Evolutionary conservation across 768 basidiomycete genomes (phyloP), one percentile per base, ranked within the genome.

Genomic region (Boletus tylopilopsis): DNA sequence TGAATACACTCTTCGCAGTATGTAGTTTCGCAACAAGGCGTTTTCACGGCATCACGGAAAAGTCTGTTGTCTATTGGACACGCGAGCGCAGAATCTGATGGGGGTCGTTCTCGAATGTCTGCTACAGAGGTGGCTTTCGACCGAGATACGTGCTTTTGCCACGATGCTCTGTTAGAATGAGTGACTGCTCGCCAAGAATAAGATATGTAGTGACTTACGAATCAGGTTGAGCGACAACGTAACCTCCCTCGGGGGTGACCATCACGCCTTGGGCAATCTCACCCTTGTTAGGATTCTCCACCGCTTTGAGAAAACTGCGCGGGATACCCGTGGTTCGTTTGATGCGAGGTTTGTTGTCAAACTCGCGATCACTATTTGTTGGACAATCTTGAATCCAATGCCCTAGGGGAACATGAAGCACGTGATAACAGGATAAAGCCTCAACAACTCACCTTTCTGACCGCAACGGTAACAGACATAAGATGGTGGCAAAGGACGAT

Each of bases 311-410:
- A 82, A 99, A 98, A 65, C 91, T 94, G 57, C 94, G 81, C 5
- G 96, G 96, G 53, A 99, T 99, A 69, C 96, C 96, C 10, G 96
- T 99, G 5, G 96, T 98, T 43, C 96, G 80, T 66, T 97, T 97
- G 67, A 99, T 94, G 23, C 94, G 87, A 40, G 95, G 95, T 49
- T 88, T 77, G 61, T 98, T 87, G 68, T 95, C 92, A 56, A 86
- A 96, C 42, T 94, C 92, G 43, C 92, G 87, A 64, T 99, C 92
- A 59, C 87, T 94, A 66, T 97, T 97, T 6, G 94, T 96, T 2
- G 96, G 96, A 66, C 96, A 99, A 55, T 96, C 91, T 65, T 99
- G 94, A 56, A 99, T 99, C 96, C 96, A 99, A 64, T 99, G 96
- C 34, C 96, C 95, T 97, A 66, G 18, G 19, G 38, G 38, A 48